phyloP scores from a whole-genome alignment of 2,329 filamentous ascomycete genomes.

The Colletotrichum sp. region DNA sequence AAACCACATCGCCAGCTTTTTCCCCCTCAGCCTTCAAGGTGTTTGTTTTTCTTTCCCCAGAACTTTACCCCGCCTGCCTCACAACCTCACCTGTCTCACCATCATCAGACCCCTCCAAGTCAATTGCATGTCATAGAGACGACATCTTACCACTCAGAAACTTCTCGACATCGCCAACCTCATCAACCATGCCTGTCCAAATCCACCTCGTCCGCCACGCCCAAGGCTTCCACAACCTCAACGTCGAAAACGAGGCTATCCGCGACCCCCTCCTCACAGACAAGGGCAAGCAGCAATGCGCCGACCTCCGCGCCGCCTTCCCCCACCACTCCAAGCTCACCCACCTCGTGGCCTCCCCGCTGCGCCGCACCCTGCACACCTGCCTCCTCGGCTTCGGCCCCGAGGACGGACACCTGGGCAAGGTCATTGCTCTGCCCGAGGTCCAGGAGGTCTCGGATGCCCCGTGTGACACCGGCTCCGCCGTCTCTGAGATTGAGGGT shows the following conservation, averaged over 20 bases:
- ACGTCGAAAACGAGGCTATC: conserved; percentile 69
- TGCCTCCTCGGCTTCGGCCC: conserved; percentile 72
- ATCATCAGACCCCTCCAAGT: not conserved
- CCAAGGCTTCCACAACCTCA: conserved; percentile 83
- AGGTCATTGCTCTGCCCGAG: conserved; percentile 72
- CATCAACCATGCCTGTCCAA: conserved; percentile 51
- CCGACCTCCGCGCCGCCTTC: conserved; percentile 64
- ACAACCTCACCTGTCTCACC: not conserved
- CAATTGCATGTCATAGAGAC: not conserved
- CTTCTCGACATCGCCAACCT: not conserved
- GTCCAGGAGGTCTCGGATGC: conserved; percentile 79
- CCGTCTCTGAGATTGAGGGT: conserved; percentile 55
- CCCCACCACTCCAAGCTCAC: conserved; percentile 69
- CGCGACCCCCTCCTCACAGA: conserved; percentile 81
- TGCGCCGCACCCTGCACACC: conserved; percentile 83
- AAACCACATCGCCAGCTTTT: not conserved
- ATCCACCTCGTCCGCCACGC: conserved; percentile 77
- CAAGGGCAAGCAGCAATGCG: conserved; percentile 79
- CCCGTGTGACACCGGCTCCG: conserved; percentile 78
- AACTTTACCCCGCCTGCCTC: not conserved
- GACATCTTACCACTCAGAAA: not conserved
- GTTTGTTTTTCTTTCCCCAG: not conserved
- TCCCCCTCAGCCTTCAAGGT: fast-evolving
- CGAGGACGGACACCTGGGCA: conserved; percentile 33
- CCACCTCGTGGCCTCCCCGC: conserved; percentile 77